Evolutionary conservation across 2,329 filamentous ascomycete species (phyloP).

Genomic region (Elsinoe necatrix): DNA sequence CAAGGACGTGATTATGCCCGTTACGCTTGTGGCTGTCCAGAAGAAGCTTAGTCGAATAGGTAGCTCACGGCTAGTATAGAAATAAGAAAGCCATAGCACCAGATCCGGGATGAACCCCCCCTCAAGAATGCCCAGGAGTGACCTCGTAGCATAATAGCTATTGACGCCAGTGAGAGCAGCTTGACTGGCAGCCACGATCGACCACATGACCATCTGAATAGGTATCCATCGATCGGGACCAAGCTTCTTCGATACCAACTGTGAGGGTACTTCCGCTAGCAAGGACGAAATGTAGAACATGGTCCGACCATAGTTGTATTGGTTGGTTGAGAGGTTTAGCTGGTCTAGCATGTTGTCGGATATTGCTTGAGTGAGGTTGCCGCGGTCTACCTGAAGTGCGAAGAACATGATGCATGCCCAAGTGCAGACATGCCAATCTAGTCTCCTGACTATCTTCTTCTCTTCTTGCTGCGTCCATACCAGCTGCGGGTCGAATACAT

Average conservation of each 20-base stretch:
- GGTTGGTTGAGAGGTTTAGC: constrained; percentile 39
- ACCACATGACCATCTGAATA: constrained; percentile 17
- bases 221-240: constrained; percentile 22
- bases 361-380: constrained; percentile 53
- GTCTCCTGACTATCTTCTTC: constrained; percentile 13
- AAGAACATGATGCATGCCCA: constrained; percentile 22
- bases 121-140: constrained; percentile 38
- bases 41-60: constrained; percentile 60
- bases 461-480: constrained; percentile 24
- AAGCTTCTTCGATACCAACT: constrained; percentile 24
- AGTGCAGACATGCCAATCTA: constrained; percentile 19
- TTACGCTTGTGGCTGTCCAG: constrained; percentile 57
- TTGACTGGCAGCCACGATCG: constrained; percentile 22
- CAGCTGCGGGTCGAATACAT: constrained; percentile 37
- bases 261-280: constrained; percentile 31
- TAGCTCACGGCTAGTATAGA: constrained; percentile 63
- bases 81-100: constrained; percentile 46
- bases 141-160: constrained; percentile 37
- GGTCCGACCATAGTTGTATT: constrained; percentile 36
- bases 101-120: constrained; percentile 24
- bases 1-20: constrained; percentile 49
- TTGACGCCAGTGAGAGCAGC: constrained; percentile 27
- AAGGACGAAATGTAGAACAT: constrained; percentile 39
- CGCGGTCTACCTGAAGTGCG: constrained; percentile 33
- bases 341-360: constrained; percentile 54